These are phyloP conservation scores for Fusarium chlamydosporum DNA, from an alignment of 2,329 filamentous ascomycete species.

Conservation along the genomic window DNA sequence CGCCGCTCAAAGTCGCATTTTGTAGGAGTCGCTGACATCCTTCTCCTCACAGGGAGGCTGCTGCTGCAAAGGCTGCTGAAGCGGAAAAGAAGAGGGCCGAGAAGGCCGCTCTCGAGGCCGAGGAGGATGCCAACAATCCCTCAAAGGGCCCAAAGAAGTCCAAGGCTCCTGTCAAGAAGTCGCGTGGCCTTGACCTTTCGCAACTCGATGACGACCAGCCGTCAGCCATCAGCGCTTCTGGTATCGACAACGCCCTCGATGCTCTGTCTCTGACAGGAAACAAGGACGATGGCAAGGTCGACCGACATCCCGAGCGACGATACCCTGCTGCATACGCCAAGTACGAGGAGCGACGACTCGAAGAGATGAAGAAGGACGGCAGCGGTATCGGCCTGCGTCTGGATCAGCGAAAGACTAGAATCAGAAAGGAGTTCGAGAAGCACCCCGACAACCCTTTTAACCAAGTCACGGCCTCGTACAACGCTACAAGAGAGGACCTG, in stretches of 20 bases:
- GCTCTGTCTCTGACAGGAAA: constrained; percentile 77
- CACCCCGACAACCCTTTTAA: constrained; percentile 96
- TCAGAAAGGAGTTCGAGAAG: constrained; percentile 94
- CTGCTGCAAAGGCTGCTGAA: constrained; percentile 79
- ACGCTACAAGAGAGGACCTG: constrained; percentile 84
- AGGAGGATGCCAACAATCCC: constrained; percentile 79
- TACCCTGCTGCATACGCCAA: constrained; percentile 88
- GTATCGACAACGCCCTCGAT: constrained; percentile 94
- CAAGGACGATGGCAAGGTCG: constrained; percentile 77
- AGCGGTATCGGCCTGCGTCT: constrained; percentile 78
- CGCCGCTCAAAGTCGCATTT: not conserved
- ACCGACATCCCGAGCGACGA: constrained; percentile 88
- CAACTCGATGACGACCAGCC: constrained; percentile 77
- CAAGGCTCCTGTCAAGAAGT: constrained; percentile 78
- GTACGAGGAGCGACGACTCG: constrained; percentile 84
- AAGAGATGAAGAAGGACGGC: constrained; percentile 88
- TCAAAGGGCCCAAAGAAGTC: constrained; percentile 75
- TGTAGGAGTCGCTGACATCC: constrained; percentile 23
- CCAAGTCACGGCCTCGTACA: constrained; percentile 81
- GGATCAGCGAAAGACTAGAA: constrained; percentile 86
- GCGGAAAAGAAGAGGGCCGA: constrained; percentile 95
- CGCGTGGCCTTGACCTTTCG: constrained; percentile 79
- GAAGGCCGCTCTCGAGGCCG: constrained; percentile 83
- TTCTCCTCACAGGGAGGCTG: constrained; percentile 53
- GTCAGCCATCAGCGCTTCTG: constrained; percentile 79